phyloP scores from a whole-genome alignment of 2,329 filamentous ascomycete genomes.

The Fusarium torreyae region DNA sequence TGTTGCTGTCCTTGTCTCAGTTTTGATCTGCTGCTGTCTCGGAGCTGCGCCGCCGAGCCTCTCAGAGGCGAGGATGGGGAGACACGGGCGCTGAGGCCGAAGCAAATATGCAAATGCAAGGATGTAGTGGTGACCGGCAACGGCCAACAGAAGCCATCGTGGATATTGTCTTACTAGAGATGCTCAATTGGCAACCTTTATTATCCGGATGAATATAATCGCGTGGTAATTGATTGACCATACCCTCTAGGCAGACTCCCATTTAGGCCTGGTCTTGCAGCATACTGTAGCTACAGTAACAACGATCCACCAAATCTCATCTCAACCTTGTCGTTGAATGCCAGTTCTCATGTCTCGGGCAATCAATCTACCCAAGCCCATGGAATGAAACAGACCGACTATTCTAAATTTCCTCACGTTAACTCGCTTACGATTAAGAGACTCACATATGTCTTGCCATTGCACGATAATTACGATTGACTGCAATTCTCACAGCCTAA shows the following conservation, averaged over 20 bases:
- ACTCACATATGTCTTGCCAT: not conserved
- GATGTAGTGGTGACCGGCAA: not conserved
- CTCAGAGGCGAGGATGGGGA: not conserved
- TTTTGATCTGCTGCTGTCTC: not conserved
- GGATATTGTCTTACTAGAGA: not conserved
- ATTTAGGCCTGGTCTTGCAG: too few relatives aligned
- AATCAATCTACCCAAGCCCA: too few relatives aligned
- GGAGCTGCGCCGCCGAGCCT: not conserved
- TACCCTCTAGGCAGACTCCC: too few relatives aligned
- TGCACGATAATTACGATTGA: not conserved
- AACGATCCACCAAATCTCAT: too few relatives aligned
- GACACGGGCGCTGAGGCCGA: not conserved
- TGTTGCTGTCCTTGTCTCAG: conserved; percentile 20
- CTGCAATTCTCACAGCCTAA: too few relatives aligned
- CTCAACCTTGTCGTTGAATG: too few relatives aligned
- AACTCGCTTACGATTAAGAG: not conserved
- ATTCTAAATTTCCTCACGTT: not conserved
- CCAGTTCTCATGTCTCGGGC: too few relatives aligned
- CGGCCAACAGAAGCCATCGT: not conserved
- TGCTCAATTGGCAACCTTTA: too few relatives aligned
- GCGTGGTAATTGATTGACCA: not conserved
- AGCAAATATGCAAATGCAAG: not conserved
- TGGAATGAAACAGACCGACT: too few relatives aligned
- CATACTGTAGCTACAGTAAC: too few relatives aligned
- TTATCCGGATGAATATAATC: too few relatives aligned